Conservation (phyloP, 306 rosid species). For the Elaeagnus macrophylla region DNA sequence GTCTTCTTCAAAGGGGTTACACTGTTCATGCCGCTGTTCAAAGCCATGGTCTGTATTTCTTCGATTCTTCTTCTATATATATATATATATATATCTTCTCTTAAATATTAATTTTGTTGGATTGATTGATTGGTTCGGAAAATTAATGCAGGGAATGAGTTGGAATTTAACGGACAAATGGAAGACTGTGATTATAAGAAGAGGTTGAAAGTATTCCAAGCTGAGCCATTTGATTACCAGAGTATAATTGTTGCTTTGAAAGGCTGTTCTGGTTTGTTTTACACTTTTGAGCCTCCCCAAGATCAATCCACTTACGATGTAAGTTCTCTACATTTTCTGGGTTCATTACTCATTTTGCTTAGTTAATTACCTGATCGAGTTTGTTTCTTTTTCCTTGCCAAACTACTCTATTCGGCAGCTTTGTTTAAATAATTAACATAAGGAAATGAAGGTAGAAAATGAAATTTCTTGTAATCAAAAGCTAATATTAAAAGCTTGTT, state of each 20-base stretch:
- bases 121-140: not conserved
- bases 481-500: too few relatives aligned
- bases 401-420: too few relatives aligned
- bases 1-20: conserved; percentile 29
- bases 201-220: conserved; percentile 16
- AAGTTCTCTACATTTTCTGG: not conserved
- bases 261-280: conserved; percentile 29
- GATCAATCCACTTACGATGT: conserved; percentile 34
- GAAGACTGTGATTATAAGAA: not conserved
- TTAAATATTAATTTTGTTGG: not conserved
- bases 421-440: too few relatives aligned
- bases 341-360: too few relatives aligned
- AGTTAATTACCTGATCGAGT: too few relatives aligned
- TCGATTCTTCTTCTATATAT: not conserved
- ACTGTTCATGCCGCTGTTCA: conserved; percentile 29
- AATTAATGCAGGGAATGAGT: conserved; percentile 3
- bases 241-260: conserved; percentile 23
- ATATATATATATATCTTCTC: not conserved
- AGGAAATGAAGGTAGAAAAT: too few relatives aligned
- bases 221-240: conserved; percentile 26
- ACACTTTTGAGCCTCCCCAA: conserved; percentile 25
- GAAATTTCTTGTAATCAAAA: too few relatives aligned
- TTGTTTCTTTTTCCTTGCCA: too few relatives aligned
- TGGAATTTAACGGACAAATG: conserved; percentile 1
- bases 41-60: conserved; percentile 9